Percentiles rank a stretch among this genome's conserved stretches.
phyloP scores from a whole-genome alignment of 2,329 filamentous ascomycete species.

The Neocatenulostroma microsporum region DNA sequence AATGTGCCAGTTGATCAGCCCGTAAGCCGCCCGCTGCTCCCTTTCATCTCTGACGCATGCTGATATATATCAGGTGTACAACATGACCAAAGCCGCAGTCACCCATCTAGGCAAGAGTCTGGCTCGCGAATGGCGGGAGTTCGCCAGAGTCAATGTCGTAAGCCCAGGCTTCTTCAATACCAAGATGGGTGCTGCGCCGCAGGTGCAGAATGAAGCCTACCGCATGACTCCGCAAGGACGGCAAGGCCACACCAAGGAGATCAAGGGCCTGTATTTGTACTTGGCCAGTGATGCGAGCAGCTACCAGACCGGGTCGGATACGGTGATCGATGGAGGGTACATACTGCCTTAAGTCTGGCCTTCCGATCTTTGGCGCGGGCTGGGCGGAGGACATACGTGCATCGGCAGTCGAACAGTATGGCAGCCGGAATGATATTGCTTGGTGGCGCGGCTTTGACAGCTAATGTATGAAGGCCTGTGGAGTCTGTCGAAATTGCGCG shows the following conservation, averaged over 20 bases:
- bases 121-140: conserved; percentile 49
- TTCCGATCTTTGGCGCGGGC: too few species aligned
- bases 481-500: too few species aligned
- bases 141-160: conserved; percentile 51
- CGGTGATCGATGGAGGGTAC: conserved; percentile 29
- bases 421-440: too few species aligned
- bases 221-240: conserved; percentile 45
- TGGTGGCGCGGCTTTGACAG: too few species aligned
- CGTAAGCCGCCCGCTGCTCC: conserved; percentile 15
- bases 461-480: too few species aligned
- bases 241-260: conserved; percentile 27
- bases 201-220: conserved; percentile 40
- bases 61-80: conserved; percentile 49
- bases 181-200: conserved; percentile 44
- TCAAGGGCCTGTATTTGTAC: conserved; percentile 29
- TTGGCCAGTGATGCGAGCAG: conserved; percentile 27
- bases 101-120: conserved; percentile 50
- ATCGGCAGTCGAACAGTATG: too few species aligned
- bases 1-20: conserved; percentile 47
- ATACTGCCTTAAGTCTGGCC: conserved; percentile 36
- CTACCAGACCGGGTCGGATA: conserved; percentile 28
- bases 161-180: conserved; percentile 46
- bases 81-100: conserved; percentile 49
- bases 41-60: too few species aligned
- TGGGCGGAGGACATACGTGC: too few species aligned